phyloP scores from a whole-genome alignment of 2,329 filamentous ascomycete genomes.

The Dactylonectria macrodidyma region DNA sequence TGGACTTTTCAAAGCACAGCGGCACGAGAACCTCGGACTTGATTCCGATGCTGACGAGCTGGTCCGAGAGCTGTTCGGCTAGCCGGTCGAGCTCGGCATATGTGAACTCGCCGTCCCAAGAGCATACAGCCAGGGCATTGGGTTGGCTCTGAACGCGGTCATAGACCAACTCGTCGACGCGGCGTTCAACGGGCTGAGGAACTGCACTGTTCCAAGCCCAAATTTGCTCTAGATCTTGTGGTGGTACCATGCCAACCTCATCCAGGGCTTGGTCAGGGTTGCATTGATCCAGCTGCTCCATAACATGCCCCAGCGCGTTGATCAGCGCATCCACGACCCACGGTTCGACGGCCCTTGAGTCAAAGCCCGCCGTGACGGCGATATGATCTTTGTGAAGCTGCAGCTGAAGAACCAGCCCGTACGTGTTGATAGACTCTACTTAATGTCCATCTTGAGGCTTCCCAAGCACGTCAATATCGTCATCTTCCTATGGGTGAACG shows the following conservation, averaged over 20 bases:
- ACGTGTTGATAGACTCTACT: constrained; percentile 8
- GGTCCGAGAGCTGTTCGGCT: constrained; percentile 55
- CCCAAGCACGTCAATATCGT: not conserved
- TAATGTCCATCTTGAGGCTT: constrained; percentile 4
- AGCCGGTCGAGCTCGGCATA: constrained; percentile 57
- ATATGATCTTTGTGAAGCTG: not conserved
- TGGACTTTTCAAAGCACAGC: constrained; percentile 44
- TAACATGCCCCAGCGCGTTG: constrained; percentile 12
- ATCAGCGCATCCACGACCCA: constrained; percentile 3
- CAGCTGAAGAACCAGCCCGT: constrained; percentile 9
- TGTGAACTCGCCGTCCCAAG: constrained; percentile 52
- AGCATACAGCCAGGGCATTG: constrained; percentile 38
- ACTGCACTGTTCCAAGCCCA: constrained; percentile 34
- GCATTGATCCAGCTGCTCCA: constrained; percentile 9
- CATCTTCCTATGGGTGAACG: constrained; percentile 15
- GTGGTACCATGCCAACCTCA: constrained; percentile 25
- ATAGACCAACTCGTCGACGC: constrained; percentile 36
- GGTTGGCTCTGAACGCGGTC: constrained; percentile 28
- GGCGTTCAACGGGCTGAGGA: constrained; percentile 33
- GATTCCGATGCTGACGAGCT: constrained; percentile 51
- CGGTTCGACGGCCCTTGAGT: not conserved
- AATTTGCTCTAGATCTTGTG: constrained; percentile 35
- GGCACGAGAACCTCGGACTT: constrained; percentile 36
- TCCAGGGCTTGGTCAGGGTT: not conserved
- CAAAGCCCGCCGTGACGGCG: not conserved